Conservation (phyloP, 2,329 filamentous ascomycete genomes). For the Microdochium trichocladiopsis region DNA sequence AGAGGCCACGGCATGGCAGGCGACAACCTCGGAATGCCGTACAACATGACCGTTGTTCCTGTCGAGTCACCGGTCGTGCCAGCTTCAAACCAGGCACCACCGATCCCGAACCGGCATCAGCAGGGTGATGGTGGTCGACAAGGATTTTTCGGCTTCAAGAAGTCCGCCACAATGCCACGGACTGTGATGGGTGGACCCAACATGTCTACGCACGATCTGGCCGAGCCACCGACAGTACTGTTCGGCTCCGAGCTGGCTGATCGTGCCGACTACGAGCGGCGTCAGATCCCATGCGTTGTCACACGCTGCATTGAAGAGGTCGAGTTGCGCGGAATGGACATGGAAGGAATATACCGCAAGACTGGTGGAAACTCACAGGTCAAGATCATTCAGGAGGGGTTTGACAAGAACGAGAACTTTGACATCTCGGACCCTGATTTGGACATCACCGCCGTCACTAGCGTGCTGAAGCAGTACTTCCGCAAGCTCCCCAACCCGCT, state of each 20-base stretch:
- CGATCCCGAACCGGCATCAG: constrained; percentile 15
- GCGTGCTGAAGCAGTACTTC: constrained; percentile 96
- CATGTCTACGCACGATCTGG: constrained; percentile 26
- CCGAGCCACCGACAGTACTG: constrained; percentile 53
- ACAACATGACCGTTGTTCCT: constrained; percentile 58
- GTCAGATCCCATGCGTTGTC: constrained; percentile 83
- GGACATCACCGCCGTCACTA: constrained; percentile 94
- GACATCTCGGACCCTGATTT: constrained; percentile 91
- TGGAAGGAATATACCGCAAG: constrained; percentile 97
- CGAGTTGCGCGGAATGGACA: constrained; percentile 90
- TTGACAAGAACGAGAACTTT: constrained; percentile 77
- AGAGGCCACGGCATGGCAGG: constrained; percentile 47
- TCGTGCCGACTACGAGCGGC: constrained; percentile 80
- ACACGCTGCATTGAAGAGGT: constrained; percentile 95
- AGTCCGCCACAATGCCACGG: constrained; percentile 45
- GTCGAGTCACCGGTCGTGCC: constrained; percentile 37
- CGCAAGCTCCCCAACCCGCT: constrained; percentile 83
- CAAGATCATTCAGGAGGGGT: constrained; percentile 83
- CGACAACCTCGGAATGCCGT: constrained; percentile 63
- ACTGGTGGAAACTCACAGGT: constrained; percentile 89
- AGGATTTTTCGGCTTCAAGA: constrained; percentile 60
- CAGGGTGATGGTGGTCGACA: constrained; percentile 35
- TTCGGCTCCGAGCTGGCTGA: constrained; percentile 88
- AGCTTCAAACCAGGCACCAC: constrained; percentile 18
- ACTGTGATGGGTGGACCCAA: constrained; percentile 34